Percentiles rank a stretch among this genome's conserved stretches.
Conservation (phyloP, 441 rosid genomes). For the Breynia disticha region DNA sequence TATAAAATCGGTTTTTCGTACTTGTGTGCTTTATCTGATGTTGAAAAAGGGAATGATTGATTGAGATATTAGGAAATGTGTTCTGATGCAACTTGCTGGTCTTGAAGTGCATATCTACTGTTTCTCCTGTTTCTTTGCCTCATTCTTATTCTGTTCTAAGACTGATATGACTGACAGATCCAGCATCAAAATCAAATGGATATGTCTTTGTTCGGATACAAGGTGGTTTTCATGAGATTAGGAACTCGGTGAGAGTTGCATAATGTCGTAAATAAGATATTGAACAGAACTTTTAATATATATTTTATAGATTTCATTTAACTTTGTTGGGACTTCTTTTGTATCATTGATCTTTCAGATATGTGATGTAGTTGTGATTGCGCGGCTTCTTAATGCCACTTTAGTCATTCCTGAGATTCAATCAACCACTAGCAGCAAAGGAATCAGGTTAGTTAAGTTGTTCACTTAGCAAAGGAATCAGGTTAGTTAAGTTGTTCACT, state of each 20-base stretch:
- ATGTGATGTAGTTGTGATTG: conserved; percentile 64
- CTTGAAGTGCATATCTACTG: neutral
- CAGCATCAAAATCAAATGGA: conserved; percentile 50
- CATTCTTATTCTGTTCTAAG: neutral
- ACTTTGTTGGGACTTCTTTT: conserved; percentile 10
- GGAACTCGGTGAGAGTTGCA: conserved; percentile 70
- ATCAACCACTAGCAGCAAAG: conserved; percentile 97
- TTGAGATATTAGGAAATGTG: too few relatives aligned
- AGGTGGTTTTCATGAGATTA: conserved; percentile 97
- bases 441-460: conserved; percentile 51
- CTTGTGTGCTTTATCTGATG: too few relatives aligned
- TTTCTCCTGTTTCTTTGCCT: neutral
- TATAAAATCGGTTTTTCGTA: too few relatives aligned
- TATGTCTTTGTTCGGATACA: conserved; percentile 87
- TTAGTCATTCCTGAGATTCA: conserved; percentile 92
- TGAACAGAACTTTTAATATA: neutral
- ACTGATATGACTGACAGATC: conserved; percentile 36
- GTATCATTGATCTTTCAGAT: conserved; percentile 34
- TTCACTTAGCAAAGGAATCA: conserved; percentile 41
- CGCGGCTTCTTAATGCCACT: conserved; percentile 92
- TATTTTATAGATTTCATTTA: neutral
- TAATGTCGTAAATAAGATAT: conserved; percentile 3
- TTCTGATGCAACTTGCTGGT: too few relatives aligned
- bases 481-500: conserved; percentile 24
- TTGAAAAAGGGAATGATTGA: too few relatives aligned